phyloP scores from a whole-genome alignment of 179 eudicot genomes.

The Silene coronaria region DNA sequence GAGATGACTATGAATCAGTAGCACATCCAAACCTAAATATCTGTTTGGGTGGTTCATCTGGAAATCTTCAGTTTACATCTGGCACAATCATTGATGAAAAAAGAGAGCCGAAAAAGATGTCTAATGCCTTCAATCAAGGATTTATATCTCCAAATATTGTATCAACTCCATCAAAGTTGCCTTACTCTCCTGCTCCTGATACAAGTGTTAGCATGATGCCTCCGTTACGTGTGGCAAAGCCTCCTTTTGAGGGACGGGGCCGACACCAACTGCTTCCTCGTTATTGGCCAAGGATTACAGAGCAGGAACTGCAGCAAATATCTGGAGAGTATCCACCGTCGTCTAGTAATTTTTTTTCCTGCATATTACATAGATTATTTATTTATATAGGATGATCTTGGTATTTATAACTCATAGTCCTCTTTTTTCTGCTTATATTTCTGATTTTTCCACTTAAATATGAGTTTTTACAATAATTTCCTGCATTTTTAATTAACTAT shows the following conservation, averaged over 20 bases:
- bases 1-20: slow-evolving; percentile 39
- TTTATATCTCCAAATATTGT: slow-evolving; percentile 50
- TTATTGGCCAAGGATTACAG: slow-evolving; percentile 98
- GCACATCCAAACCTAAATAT: slow-evolving; percentile 66
- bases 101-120: slow-evolving; percentile 37
- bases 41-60: slow-evolving; percentile 52
- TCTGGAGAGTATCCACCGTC: slow-evolving; percentile 92
- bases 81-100: slow-evolving; percentile 41
- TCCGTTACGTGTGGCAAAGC: slow-evolving; percentile 77
- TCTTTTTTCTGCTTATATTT: not conserved
- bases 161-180: slow-evolving; percentile 52
- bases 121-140: slow-evolving; percentile 51
- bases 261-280: slow-evolving; percentile 95
- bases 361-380: not conserved
- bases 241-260: slow-evolving; percentile 83
- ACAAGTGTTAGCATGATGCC: slow-evolving; percentile 39
- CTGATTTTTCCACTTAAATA: not conserved
- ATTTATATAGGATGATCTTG: not conserved
- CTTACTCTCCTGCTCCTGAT: slow-evolving; percentile 45
- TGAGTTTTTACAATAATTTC: not conserved
- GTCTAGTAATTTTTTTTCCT: not conserved
- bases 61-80: slow-evolving; percentile 34
- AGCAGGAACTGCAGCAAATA: slow-evolving; percentile 91
- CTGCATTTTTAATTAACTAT: not conserved
- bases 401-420: not conserved